Base-by-base conservation (phyloP, 352 stramenopile genomes). In the Phytophthora nicotianae region DNA sequence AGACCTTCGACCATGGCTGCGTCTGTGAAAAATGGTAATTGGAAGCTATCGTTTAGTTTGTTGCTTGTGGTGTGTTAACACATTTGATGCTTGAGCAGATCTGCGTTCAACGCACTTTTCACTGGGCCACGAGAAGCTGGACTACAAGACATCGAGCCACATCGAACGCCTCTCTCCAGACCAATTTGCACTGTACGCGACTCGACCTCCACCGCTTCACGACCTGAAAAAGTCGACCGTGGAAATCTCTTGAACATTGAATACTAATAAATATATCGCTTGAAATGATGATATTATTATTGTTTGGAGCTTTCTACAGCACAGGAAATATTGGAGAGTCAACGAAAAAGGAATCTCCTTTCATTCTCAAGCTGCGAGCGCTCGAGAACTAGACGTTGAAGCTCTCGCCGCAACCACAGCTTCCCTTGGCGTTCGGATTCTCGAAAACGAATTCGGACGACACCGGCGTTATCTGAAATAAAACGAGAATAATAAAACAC, bases 391-490 rank as follows among this genome's bases (percentile, higher is more conserved):
- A 99, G 38, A 99, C 96, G 73, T 99, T 99, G 73, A 99, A 99
- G 70, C 92, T 98, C 81, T 99, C 98, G 37, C 98, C 98, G 74
- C 98, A 99, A 7, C 98, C 98, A 79, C 98, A 99, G 74, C 97
- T 94, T 29, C 97, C 97, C 79, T 99, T 99, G 16, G 95, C 97
- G 79, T 99, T 99, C n/a, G 98, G 98, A 83, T 99, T 99, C 41
- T 98, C 95, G 75, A 99, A 99, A 11, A 98, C 98, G 62, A 99
- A 99, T 78, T 99, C 97, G 37, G 95, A 94, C 23, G 90, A 95
- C 50, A 99, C 86, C 50, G 98, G 97, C 47, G 94, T 98, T 66
- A 97, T 96, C 80, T 98, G 24, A 57, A 50, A 46, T 33, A 37
- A 33, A 37, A 13, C 27, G 21, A 33, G 5, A 17, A 35, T n/a